Conservation (phyloP, 1,284 basidiomycete species). For the Farysia itapuensis region DNA sequence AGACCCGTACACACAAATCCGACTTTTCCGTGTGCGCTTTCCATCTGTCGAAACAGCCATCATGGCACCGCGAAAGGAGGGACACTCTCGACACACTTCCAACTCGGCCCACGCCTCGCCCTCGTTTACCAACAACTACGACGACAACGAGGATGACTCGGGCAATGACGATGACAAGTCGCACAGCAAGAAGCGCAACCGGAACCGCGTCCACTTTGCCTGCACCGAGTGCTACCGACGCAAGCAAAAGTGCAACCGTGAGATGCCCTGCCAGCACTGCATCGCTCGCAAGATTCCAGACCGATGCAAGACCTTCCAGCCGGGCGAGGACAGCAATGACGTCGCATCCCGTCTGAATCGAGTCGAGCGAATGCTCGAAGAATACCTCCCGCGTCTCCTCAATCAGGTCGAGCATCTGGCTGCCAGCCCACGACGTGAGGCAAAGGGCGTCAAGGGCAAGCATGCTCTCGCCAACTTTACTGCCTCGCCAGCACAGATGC, state of each 20-base stretch:
- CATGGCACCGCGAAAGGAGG: too few species aligned
- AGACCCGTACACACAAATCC: too few species aligned
- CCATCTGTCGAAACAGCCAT: slow-evolving; percentile 22
- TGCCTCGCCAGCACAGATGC: slow-evolving; percentile 1
- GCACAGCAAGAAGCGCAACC: slow-evolving; percentile 25
- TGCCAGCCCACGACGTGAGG: background rate
- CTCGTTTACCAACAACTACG: too few species aligned
- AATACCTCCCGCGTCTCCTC: slow-evolving; percentile 31
- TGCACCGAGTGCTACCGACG: slow-evolving; percentile 58
- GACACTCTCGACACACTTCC: too few species aligned
- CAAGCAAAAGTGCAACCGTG: slow-evolving; percentile 55
- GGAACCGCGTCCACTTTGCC: slow-evolving; percentile 51
- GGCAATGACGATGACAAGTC: slow-evolving; percentile 14
- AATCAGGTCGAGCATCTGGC: slow-evolving; percentile 18
- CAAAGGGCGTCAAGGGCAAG: background rate
- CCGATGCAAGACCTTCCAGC: slow-evolving; percentile 52
- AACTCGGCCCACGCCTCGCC: too few species aligned
- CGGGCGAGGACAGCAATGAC: slow-evolving; percentile 46
- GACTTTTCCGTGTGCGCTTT: too few species aligned
- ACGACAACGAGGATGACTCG: too few species aligned
- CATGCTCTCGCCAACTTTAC: background rate
- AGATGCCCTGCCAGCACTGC: slow-evolving; percentile 57
- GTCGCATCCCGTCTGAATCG: slow-evolving; percentile 36
- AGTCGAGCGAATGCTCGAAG: slow-evolving; percentile 43
- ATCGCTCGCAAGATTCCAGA: slow-evolving; percentile 55